A percentile compares a stretch with the other conserved stretches of the same genome.
These are phyloP conservation scores for Epichloe aotearoae DNA, from an alignment of 2,329 filamentous ascomycete genomes.

Conservation along the genomic window DNA sequence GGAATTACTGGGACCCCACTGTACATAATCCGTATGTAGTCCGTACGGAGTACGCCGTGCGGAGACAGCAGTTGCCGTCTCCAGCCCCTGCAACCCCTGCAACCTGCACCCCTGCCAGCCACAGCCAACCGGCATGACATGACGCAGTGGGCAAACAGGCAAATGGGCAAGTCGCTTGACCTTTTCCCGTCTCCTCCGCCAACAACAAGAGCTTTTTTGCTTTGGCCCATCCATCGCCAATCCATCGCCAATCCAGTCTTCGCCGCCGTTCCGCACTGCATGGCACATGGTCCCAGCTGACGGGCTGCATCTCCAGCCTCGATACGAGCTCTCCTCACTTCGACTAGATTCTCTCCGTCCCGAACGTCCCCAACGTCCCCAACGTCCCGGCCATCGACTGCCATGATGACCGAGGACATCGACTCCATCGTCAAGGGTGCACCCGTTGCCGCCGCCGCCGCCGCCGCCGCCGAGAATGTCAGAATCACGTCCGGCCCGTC, in stretches of 20 bases:
- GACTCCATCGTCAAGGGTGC: conserved; percentile 91
- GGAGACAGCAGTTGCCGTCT: no score
- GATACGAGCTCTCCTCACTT: neutral
- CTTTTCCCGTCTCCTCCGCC: neutral
- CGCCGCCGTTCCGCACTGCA: neutral
- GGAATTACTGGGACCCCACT: no score
- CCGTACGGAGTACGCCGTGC: no score
- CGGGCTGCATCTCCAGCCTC: conserved; percentile 2
- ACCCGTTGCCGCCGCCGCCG: conserved; percentile 40
- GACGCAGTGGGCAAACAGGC: neutral
- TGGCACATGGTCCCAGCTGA: conserved; percentile 1
- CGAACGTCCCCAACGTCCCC: neutral
- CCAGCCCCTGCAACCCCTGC: no score
- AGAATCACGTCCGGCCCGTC: conserved; percentile 26
- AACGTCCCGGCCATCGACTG: neutral
- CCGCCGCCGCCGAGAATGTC: conserved; percentile 30
- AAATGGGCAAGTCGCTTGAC: neutral
- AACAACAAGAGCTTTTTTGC: no score
- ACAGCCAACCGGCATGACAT: neutral
- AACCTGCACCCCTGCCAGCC: neutral
- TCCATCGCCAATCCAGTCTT: neutral
- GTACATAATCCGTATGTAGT: no score
- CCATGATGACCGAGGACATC: conserved; percentile 49
- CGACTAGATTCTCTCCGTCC: neutral
- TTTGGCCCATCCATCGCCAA: no score